Evolutionary conservation across 2,329 filamentous ascomycete genomes (phyloP).

Genomic region (Verticillium klebahnii): DNA sequence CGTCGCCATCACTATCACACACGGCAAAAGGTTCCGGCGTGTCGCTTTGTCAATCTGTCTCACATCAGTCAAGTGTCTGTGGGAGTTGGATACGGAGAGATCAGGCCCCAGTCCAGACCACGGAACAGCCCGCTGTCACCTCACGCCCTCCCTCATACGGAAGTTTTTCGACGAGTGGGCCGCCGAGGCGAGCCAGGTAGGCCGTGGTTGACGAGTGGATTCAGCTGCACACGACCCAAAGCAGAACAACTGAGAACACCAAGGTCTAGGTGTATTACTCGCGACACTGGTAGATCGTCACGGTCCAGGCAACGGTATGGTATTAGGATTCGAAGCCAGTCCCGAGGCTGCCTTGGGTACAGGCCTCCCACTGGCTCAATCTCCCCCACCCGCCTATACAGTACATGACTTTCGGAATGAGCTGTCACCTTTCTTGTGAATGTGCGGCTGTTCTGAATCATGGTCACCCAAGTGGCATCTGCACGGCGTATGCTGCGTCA

Average conservation of each 20-base stretch:
- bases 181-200: background rate
- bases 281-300: background rate
- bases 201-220: background rate
- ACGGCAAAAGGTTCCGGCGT: background rate
- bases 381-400: background rate
- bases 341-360: background rate
- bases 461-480: background rate
- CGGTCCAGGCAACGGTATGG: background rate
- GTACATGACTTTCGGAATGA: background rate
- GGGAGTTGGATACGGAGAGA: background rate
- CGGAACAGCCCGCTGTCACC: background rate
- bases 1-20: background rate
- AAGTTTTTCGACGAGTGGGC: background rate
- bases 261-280: background rate
- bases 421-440: background rate
- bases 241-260: background rate
- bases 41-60: background rate
- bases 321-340: background rate
- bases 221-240: background rate
- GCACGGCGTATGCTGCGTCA: background rate
- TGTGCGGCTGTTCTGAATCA: background rate
- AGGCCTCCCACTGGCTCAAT: background rate
- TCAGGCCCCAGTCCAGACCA: background rate
- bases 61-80: background rate
- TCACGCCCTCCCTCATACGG: background rate